phyloP scores from a whole-genome alignment of 306 rosid genomes.

The Macrotyloma uniflorum region DNA sequence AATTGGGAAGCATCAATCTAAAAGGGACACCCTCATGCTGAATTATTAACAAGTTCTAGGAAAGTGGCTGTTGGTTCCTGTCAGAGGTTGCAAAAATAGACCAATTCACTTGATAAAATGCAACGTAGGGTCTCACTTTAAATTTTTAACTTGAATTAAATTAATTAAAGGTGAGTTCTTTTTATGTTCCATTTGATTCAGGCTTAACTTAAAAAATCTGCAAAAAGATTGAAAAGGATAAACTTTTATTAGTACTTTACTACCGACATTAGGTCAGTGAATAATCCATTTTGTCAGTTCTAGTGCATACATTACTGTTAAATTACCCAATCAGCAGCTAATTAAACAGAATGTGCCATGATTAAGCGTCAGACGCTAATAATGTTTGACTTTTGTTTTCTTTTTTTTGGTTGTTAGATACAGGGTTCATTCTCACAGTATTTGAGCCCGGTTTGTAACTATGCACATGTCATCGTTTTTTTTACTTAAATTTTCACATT shows the following conservation, averaged over 20 bases:
- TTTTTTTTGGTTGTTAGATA: neutral
- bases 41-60: neutral
- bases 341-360: neutral
- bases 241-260: neutral
- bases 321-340: conserved; percentile 5
- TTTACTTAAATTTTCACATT: neutral
- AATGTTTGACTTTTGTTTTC: neutral
- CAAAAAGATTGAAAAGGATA: no score
- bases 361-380: conserved; percentile 8
- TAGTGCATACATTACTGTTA: neutral
- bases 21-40: neutral
- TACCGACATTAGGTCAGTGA: no score
- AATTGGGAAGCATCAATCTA: conserved; percentile 25
- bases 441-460: neutral
- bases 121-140: neutral
- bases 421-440: neutral
- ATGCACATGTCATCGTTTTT: neutral
- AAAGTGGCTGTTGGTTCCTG: neutral
- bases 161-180: neutral
- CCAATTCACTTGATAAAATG: neutral
- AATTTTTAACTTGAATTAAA: neutral
- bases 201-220: neutral
- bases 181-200: neutral
- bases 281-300: neutral
- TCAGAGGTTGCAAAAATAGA: neutral